These are phyloP conservation scores for Pilasporangium apinafurcum DNA, from an alignment of 352 stramenopile genomes.

Conservation along the genomic window DNA sequence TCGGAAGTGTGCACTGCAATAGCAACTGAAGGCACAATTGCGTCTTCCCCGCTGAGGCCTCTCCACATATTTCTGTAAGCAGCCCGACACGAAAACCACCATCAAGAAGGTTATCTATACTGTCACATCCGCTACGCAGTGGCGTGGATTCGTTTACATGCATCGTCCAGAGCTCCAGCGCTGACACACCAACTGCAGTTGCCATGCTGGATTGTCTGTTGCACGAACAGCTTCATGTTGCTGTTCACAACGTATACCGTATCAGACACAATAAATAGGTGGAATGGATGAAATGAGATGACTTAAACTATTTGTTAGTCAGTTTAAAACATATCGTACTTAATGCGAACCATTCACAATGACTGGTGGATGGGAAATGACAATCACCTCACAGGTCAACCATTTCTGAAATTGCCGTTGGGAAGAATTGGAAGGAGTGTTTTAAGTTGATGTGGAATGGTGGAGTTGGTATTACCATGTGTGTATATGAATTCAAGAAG, in stretches of 20 bases:
- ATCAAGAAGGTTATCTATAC: conserved; percentile 44
- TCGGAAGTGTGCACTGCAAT: conserved; percentile 53
- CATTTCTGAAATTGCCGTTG: too few relatives aligned
- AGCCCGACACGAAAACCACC: conserved; percentile 66
- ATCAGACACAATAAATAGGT: not conserved
- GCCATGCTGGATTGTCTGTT: not conserved
- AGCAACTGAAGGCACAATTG: conserved; percentile 75
- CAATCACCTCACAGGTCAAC: too few relatives aligned
- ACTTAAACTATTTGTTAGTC: not conserved
- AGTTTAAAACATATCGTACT: not conserved
- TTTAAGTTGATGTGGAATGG: too few relatives aligned
- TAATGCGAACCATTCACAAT: not conserved
- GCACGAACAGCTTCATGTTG: not conserved
- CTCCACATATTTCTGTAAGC: conserved; percentile 69
- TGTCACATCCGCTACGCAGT: conserved; percentile 46
- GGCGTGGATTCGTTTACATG: conserved; percentile 14
- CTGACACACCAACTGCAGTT: conserved; percentile 15
- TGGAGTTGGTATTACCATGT: not conserved
- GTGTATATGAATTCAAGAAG: conserved; percentile 15
- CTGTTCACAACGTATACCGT: not conserved
- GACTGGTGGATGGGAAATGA: not conserved
- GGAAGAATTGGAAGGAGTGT: too few relatives aligned
- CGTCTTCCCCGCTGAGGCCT: conserved; percentile 73
- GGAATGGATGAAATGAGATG: too few relatives aligned
- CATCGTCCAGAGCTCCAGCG: conserved; percentile 36